Base-by-base conservation (phyloP, 2,329 filamentous ascomycete genomes). In the Huntiella bhutanensis region DNA sequence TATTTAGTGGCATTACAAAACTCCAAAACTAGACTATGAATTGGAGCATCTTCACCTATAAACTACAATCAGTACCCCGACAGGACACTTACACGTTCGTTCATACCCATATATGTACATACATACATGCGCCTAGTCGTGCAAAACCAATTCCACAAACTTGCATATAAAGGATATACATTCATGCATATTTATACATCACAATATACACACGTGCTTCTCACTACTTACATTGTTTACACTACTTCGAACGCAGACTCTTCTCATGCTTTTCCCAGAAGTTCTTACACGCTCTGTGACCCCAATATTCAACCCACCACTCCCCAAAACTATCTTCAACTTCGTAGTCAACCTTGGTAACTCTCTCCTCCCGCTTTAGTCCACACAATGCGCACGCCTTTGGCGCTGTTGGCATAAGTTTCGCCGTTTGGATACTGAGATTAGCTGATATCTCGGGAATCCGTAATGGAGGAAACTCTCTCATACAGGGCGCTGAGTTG, bases 241-340 rank as follows among this genome's bases (percentile, higher is more conserved):
- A 28, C 22, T 28, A 28, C 22, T 28, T 28, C 22, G 82, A 79
- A 52, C 75, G 73, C 53, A 94, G 64, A 49, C 69, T 68, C 45
- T 68, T 68, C 59, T 82, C 82, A 59, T 92, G 80, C 54, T 80
- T 69, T 49, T 80, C 64, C 88, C 88, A 96, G 57, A 94, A 94
- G 51, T 81, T 80, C 58, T 75, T 75, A 62, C 88, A 96, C 15
- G 75, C 73, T 51, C 74, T 66, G 61, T 87, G 82, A 0, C 80
- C 84, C 80, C 85, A 87, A 59, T 88, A 80, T 40, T 95, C 86
- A 37, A 81, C 68, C 88, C 88, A 96, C 84, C 86, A 96, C 64
- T 96, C 88, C 10, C 85, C 86, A 66, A 95, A 95, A 59, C 82
- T 86, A 60, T 96, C 88, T 55, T 88, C 78, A 6, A 92, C 75